A percentile compares a stretch with the other conserved stretches of the same genome.
Evolutionary conservation across 1,284 basidiomycete species (phyloP).

Genomic region (Polyporus tsugae): DNA sequence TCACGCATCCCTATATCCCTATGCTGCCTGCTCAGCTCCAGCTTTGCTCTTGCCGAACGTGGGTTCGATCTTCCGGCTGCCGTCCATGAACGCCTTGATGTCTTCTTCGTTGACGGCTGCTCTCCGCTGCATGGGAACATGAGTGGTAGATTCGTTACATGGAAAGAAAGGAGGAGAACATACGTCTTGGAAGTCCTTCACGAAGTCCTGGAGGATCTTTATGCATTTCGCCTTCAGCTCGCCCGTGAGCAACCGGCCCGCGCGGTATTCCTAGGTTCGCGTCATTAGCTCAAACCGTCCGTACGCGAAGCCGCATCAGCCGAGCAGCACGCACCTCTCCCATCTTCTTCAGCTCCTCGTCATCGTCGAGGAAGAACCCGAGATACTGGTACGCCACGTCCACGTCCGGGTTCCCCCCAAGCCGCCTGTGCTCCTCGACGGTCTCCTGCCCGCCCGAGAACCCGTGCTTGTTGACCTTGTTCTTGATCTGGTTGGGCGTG

Average conservation of each 20-base stretch:
- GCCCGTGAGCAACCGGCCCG: constrained; percentile 89
- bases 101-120: constrained; percentile 84
- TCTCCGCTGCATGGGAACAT: constrained; percentile 64
- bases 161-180: constrained; percentile 32
- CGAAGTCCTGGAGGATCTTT: constrained; percentile 83
- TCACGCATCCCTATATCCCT: background rate
- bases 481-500: constrained; percentile 93
- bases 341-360: constrained; percentile 82
- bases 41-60: constrained; percentile 42
- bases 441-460: constrained; percentile 93
- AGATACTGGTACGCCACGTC: constrained; percentile 98
- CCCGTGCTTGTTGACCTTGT: constrained; percentile 95
- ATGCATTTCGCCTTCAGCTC: constrained; percentile 95
- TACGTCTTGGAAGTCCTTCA: constrained; percentile 92
- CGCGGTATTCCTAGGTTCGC: constrained; percentile 82
- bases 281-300: background rate
- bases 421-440: constrained; percentile 89
- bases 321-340: constrained; percentile 67
- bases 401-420: constrained; percentile 95
- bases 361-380: constrained; percentile 97
- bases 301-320: background rate
- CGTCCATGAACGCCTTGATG: constrained; percentile 86
- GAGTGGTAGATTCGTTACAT: background rate
- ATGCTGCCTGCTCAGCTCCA: constrained; percentile 14
- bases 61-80: constrained; percentile 80